Base-by-base conservation (phyloP, 2,329 filamentous ascomycete species). In the Fusarium azukiicola region DNA sequence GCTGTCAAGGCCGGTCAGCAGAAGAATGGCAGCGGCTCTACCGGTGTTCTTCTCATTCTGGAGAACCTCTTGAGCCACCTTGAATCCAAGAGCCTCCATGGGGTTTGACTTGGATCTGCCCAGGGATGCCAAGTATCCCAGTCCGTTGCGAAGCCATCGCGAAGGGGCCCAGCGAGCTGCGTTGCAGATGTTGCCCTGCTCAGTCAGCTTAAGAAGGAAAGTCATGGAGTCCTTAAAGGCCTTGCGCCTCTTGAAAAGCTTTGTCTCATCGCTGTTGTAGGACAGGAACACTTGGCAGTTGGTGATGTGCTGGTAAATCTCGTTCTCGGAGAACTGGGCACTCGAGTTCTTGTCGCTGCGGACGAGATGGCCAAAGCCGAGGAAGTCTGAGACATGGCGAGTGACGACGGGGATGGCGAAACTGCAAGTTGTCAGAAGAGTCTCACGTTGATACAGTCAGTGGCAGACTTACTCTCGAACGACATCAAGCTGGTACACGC, bases 301-400 rank as follows among this genome's bases (percentile, higher is more conserved):
- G 11, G 78, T 81, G 67, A 83, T 82, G 50, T 83, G 81, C 56
- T 81, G 79, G 9, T 82, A 83, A 5, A 83, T 76, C 32, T 81
- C 76, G 36, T 83, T 83, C 63, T 82, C 80, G 0, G 67, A 73
- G 63, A 77, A 74, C 3, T 49, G 74, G 2, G 46, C 72, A 19
- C 61, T 58, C 1, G 69, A 71, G 36, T 67, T 80, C 40, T 47
- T 21, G 9, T 64, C 69, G 11, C 52, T 73, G 5, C 54, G 69
- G 16, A 81, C 61, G 1, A 74, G 49, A 36, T 81, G 46, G 0
- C 75, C 76, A 3, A 83, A 81, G 46, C 81, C 81, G 0, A 83
- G 74, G 47, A 83, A 83, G 23, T 82, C 75, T 0, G 81, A 78
- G 19, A 83, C 75, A 5, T 80, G 82, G 32, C 64, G 58, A 1